Conservation (phyloP, 176 grass and related monocot genomes). For the Eleusine coracana region DNA sequence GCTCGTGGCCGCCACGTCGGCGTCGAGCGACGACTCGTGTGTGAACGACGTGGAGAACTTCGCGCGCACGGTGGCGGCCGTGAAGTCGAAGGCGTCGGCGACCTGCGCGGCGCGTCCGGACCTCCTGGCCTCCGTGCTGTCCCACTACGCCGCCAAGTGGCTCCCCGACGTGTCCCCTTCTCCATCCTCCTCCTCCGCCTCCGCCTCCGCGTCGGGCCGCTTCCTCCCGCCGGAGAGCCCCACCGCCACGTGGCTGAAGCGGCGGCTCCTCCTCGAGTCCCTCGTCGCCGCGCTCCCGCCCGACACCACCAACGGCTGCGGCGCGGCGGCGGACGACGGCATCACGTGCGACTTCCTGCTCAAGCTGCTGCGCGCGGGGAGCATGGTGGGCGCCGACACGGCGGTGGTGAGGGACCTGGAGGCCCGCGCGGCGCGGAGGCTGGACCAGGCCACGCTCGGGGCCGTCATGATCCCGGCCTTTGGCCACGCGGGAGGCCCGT, state of each 20-base stretch:
- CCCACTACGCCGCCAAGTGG: conserved; percentile 90
- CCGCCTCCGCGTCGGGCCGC: conserved; percentile 45
- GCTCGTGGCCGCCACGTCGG: conserved; percentile 16
- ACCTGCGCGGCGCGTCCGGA: conserved; percentile 54
- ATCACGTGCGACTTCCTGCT: conserved; percentile 89
- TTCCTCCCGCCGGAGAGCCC: conserved; percentile 82
- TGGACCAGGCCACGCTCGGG: conserved; percentile 75
- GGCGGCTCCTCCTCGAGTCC: conserved; percentile 80
- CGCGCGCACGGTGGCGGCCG: conserved; percentile 67
- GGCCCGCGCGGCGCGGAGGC: conserved; percentile 65
- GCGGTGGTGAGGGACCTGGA: conserved; percentile 73
- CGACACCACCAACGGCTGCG: conserved; percentile 20
- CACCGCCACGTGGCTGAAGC: conserved; percentile 82
- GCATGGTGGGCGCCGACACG: conserved; percentile 78
- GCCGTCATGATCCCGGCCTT: conserved; percentile 92
- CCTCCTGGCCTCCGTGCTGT: conserved; percentile 74
- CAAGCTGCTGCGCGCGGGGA: conserved; percentile 71
- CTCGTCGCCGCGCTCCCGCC: conserved; percentile 78
- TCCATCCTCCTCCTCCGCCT: conserved; percentile 38
- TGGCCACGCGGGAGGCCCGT: conserved; percentile 33
- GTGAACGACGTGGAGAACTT: conserved; percentile 81
- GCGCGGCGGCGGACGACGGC: conserved; percentile 26
- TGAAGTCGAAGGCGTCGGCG: conserved; percentile 56
- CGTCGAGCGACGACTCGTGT: conserved; percentile 54
- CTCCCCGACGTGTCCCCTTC: conserved; percentile 68